A percentile compares a stretch with the other conserved stretches of the same genome.
phyloP scores from a whole-genome alignment of 768 basidiomycete species.

The Russula sp. region DNA sequence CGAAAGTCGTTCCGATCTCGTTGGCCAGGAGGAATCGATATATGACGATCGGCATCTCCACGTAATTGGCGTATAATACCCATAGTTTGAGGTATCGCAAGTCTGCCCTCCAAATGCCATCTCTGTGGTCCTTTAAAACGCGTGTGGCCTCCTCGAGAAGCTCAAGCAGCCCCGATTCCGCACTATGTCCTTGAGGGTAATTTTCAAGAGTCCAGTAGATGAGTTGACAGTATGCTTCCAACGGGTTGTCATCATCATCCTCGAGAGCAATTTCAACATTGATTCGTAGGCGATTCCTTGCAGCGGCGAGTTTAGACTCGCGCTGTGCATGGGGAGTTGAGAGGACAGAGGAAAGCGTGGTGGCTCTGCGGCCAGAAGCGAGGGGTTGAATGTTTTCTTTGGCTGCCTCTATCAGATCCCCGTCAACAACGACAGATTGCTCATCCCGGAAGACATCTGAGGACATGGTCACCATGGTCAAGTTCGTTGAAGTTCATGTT shows the following conservation, averaged over 20 bases:
- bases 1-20: slow-evolving; percentile 78
- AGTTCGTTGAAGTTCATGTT: not conserved
- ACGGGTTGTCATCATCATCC: slow-evolving; percentile 69
- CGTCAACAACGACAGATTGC: slow-evolving; percentile 55
- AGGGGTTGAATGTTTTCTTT: slow-evolving; percentile 87
- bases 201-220: slow-evolving; percentile 92
- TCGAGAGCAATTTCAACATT: slow-evolving; percentile 66
- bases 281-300: slow-evolving; percentile 58
- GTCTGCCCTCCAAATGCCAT: slow-evolving; percentile 68
- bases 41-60: slow-evolving; percentile 83
- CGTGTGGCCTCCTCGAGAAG: slow-evolving; percentile 89
- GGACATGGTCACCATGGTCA: not conserved
- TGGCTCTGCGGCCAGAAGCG: slow-evolving; percentile 70
- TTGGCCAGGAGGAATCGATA: slow-evolving; percentile 86
- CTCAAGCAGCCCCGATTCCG: slow-evolving; percentile 85
- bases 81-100: slow-evolving; percentile 88
- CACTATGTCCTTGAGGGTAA: slow-evolving; percentile 87
- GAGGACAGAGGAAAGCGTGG: slow-evolving; percentile 65
- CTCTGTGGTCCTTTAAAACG: slow-evolving; percentile 68
- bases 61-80: slow-evolving; percentile 88
- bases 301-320: slow-evolving; percentile 58
- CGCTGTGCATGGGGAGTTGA: slow-evolving; percentile 72
- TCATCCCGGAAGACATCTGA: slow-evolving; percentile 33
- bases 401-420: slow-evolving; percentile 71
- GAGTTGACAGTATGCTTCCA: slow-evolving; percentile 81